Base-by-base conservation (phyloP, 371 early-diverging fungal species). In the Rhizopus stolonifer region DNA sequence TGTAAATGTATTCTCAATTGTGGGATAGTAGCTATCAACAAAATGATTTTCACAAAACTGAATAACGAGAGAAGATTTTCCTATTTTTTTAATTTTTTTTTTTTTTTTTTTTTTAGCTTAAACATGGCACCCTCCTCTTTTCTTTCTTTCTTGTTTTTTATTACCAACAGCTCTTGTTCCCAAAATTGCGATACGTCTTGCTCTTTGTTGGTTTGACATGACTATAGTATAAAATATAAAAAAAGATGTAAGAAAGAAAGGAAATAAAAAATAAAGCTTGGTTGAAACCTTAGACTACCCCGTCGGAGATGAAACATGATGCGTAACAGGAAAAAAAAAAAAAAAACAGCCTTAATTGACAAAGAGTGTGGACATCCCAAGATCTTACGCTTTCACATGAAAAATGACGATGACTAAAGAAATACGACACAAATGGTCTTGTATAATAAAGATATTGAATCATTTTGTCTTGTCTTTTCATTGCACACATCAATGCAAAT, bases 31-130 rank as follows among this genome's bases (percentile, higher is more conserved):
- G 46, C 88, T 86, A 52, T 94, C 95, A 22, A 87, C 88, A 71
- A 92, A 96, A 54, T 92, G 91, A 62, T 90, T 88, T 52, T 94
- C 94, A 48, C 93, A 91, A 71, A 93, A 98, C 70, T 95, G 93
- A 60, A 93, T 84, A 31, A 92, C 93, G 49, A 95, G 82, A 9
- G 95, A 92, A 3, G 94, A 93, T 82, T 93, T 90, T 36, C 89
- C 90, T 36, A 36, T 36, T 15, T 11, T 15, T 14, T 15, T 36
- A 4, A 11, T 36, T 36, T 11, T 4, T 36, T 44, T 11, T 6
- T 24, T 7, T 22, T 24, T 17, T 4, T 40, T 40, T 40, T n/a
- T 40, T 9, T 40, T 18, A 40, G 4, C 19, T 7, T 19, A 4
- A 40, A 19, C 18, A n/a, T n/a, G 10, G 3, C 21, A 21, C 21